phyloP scores from a whole-genome alignment of 768 basidiomycete genomes.

The Podaxis pistillaris region DNA sequence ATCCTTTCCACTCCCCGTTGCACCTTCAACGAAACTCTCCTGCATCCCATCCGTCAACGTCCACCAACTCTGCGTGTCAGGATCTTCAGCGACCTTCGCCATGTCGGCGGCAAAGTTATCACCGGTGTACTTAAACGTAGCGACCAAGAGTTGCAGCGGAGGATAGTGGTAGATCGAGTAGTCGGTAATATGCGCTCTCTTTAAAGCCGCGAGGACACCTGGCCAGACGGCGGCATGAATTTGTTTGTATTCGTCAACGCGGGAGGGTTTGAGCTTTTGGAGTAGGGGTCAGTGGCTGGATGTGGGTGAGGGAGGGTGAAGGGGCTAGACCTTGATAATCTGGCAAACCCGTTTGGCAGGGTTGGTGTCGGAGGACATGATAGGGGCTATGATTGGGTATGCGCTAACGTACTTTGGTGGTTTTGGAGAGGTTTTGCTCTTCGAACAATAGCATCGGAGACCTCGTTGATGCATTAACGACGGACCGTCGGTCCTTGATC shows the following conservation, averaged over 20 bases:
- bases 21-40: constrained; percentile 68
- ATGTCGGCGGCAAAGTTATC: constrained; percentile 65
- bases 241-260: constrained; percentile 50
- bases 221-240: constrained; percentile 70
- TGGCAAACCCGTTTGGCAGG: constrained; percentile 62
- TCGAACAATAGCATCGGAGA: neutral
- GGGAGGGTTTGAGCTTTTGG: constrained; percentile 51
- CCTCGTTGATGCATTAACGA: neutral
- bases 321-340: constrained; percentile 56
- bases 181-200: constrained; percentile 63
- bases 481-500: neutral
- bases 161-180: constrained; percentile 76
- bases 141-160: constrained; percentile 64
- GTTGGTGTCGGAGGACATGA: neutral
- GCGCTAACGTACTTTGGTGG: neutral
- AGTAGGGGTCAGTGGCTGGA: neutral
- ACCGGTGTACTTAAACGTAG: constrained; percentile 77
- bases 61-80: constrained; percentile 79
- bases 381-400: neutral
- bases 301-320: neutral
- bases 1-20: constrained; percentile 64
- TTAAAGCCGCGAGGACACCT: constrained; percentile 60
- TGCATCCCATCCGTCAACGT: constrained; percentile 75
- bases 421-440: neutral
- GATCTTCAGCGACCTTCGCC: constrained; percentile 58